These are phyloP conservation scores for Starmerella floris DNA, from an alignment of 805 yeast species.

Conservation along the genomic window DNA sequence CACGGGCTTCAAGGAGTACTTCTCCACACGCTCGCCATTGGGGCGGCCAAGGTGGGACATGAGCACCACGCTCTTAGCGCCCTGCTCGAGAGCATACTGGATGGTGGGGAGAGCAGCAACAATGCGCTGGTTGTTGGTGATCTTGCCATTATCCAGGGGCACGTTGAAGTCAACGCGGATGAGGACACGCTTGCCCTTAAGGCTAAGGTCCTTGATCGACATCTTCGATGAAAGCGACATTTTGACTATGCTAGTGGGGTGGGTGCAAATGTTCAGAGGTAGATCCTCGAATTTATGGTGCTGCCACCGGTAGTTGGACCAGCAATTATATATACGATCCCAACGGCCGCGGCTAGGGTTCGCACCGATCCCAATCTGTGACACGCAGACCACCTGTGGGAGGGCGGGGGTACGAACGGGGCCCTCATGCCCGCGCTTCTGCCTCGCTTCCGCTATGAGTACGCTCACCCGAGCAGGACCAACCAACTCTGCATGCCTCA, in stretches of 20 bases:
- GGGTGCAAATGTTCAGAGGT: too few species aligned
- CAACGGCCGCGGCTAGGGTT: slow-evolving; percentile 14
- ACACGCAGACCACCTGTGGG: not conserved
- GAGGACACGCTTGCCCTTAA: slow-evolving; percentile 87
- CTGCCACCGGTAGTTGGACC: not conserved
- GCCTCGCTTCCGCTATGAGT: too few species aligned
- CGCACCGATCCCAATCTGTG: not conserved
- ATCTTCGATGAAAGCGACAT: slow-evolving; percentile 94
- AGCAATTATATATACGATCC: slow-evolving; percentile 7
- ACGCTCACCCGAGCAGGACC: too few species aligned
- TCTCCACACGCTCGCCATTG: slow-evolving; percentile 76
- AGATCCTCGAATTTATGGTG: too few species aligned
- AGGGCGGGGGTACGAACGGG: not conserved
- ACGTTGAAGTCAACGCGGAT: slow-evolving; percentile 69
- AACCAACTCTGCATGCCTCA: too few species aligned
- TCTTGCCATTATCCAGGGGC: slow-evolving; percentile 77
- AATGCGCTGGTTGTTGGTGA: slow-evolving; percentile 98
- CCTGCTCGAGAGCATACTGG: slow-evolving; percentile 78
- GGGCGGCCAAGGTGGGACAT: slow-evolving; percentile 99
- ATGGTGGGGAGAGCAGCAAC: slow-evolving; percentile 99
- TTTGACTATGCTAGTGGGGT: not conserved
- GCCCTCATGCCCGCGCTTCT: not conserved
- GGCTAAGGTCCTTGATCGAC: slow-evolving; percentile 80
- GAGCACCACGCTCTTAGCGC: slow-evolving; percentile 80
- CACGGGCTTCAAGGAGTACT: slow-evolving; percentile 88